phyloP scores from a whole-genome alignment of 2,329 filamentous ascomycete genomes.

The Ophioceras dolichostomum region DNA sequence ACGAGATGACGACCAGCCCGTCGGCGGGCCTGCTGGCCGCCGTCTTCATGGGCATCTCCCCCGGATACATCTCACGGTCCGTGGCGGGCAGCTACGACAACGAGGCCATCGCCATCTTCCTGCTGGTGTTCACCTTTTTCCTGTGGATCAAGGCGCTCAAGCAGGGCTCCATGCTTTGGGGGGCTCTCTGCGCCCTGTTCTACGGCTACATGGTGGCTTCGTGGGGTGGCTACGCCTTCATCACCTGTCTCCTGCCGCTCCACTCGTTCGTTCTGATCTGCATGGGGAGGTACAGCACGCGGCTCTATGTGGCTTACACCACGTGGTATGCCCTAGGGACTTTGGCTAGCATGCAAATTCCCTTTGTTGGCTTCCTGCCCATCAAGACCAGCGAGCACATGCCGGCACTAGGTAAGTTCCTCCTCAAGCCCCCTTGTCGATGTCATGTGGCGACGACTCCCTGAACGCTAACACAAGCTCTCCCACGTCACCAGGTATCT shows the following conservation, averaged over 20 bases:
- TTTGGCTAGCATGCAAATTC: constrained; percentile 97
- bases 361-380: constrained; percentile 93
- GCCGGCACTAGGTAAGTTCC: constrained; percentile 69
- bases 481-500: constrained; percentile 54
- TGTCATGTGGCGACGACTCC: constrained; percentile 1
- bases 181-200: constrained; percentile 83
- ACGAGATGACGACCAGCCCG: constrained; percentile 91
- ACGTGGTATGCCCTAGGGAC: constrained; percentile 97
- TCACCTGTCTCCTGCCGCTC: constrained; percentile 90
- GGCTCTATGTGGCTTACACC: constrained; percentile 91
- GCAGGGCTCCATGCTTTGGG: constrained; percentile 93
- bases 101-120: constrained; percentile 97
- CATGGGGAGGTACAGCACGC: constrained; percentile 92
- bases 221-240: constrained; percentile 99
- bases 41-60: constrained; percentile 92
- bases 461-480: neutral
- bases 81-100: constrained; percentile 97
- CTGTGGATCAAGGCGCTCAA: constrained; percentile 99
- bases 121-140: constrained; percentile 96
- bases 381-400: constrained; percentile 98
- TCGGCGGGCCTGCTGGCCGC: constrained; percentile 93
- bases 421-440: neutral
- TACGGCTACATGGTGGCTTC: constrained; percentile 99
- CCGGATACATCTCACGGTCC: constrained; percentile 94
- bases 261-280: constrained; percentile 88